A percentile compares a stretch with the other conserved stretches of the same genome.
Evolutionary conservation across 768 basidiomycete species (phyloP).

Genomic region (Chiua virens): DNA sequence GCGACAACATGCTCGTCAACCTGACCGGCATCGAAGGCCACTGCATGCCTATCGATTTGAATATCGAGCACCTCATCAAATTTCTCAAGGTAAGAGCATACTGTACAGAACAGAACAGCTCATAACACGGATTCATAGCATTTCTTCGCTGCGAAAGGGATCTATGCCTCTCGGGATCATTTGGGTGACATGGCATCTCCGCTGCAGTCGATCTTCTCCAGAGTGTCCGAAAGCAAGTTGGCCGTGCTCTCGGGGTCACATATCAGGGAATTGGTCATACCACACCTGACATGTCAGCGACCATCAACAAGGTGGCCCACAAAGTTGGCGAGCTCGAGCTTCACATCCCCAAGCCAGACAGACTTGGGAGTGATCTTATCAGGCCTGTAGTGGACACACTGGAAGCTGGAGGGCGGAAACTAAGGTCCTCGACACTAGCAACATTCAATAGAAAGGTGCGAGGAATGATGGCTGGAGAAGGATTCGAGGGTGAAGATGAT

Average conservation of each 20-base stretch:
- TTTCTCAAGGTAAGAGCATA: conserved; percentile 30
- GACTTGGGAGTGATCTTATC: background rate
- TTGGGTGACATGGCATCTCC: conserved; percentile 33
- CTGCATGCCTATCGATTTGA: conserved; percentile 36
- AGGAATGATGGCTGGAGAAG: background rate
- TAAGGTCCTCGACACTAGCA: conserved; percentile 25
- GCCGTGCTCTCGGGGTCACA: conserved; percentile 12
- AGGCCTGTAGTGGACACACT: conserved; percentile 19
- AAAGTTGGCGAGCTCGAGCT: conserved; percentile 8
- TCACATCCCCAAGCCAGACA: background rate
- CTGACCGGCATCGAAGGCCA: conserved; percentile 32
- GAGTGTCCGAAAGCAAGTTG: conserved; percentile 30
- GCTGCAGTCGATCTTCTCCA: conserved; percentile 29
- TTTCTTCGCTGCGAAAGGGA: conserved; percentile 26
- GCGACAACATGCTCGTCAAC: conserved; percentile 37
- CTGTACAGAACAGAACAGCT: no score
- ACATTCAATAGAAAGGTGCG: conserved; percentile 36
- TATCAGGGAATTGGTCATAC: conserved; percentile 32
- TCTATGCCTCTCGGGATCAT: conserved; percentile 32
- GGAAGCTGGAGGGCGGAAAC: conserved; percentile 14
- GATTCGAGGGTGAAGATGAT: conserved; percentile 21
- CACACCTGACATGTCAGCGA: conserved; percentile 8
- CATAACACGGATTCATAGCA: no score
- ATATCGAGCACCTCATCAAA: conserved; percentile 39
- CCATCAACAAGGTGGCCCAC: conserved; percentile 7